Base-by-base conservation (phyloP, 495 filamentous ascomycete genomes). In the Neurospora sp. region DNA sequence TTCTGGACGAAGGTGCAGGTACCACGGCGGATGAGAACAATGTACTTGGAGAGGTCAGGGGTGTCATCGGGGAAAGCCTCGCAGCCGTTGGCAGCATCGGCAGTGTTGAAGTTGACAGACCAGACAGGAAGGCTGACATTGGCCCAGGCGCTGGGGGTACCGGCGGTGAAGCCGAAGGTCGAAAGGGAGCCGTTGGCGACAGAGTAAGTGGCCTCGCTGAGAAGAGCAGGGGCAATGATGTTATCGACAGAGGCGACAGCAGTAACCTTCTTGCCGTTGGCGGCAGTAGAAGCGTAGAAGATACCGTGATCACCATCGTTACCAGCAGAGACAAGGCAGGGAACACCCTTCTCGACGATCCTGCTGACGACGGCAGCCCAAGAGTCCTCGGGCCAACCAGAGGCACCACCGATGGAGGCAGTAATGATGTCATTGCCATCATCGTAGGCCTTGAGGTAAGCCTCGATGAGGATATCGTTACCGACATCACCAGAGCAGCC, bases 381-480 rank as follows among this genome's bases (percentile, higher is more conserved):
- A 7, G 85, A 82, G 59, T 86, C 86, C 74, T 89, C 87, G 3
- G 80, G 79, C 86, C 87, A 89, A 14, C 87, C 88, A 0, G 81
- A 83, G 31, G 86, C 78, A 0, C 83, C 83, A n/a, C 88, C 88
- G 68, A 90, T 85, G 7, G 87, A 89, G 12, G 86, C 86, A 37
- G 87, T 87, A 75, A 90, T 90, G 74, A 90, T 84, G 76, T 89
- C 86, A 39, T 84, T 85, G 14, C 87, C 87, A 59, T 80, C 87
- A 75, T 89, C 84, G 73, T 84, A 89, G 5, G 87, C 88, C 79
- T 80, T 81, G 76, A 86, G 83, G 73, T 87, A 89, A 7, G 87
- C 87, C 14, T 81, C 81, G 39, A 88, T 87, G 75, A 89, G 76
- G 20, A 87, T 81, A 76, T 88, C 87, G 72, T 86, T 85, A 42